Conservation (phyloP, 768 basidiomycete species). For the Kwoniella bestiolae region DNA sequence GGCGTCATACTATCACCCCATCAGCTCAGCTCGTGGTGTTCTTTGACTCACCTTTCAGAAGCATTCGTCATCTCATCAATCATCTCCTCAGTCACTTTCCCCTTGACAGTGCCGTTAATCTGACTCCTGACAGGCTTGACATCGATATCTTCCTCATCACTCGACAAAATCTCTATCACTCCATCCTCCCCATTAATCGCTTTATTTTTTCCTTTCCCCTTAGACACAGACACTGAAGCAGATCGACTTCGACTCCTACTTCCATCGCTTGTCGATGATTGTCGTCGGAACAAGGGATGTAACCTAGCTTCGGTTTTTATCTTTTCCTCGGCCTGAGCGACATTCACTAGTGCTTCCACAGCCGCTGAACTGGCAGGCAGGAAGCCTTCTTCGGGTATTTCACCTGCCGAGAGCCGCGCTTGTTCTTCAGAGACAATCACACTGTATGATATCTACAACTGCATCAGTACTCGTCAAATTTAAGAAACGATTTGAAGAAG, state of each 20-base stretch:
- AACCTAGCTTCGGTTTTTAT: conserved; percentile 26
- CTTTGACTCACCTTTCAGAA: conserved; percentile 12
- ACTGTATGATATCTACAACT: conserved; percentile 49
- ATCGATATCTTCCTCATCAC: conserved; percentile 43
- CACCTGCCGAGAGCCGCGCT: conserved; percentile 60
- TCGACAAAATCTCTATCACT: conserved; percentile 44
- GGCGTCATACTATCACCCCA: conserved; percentile 61
- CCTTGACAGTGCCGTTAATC: background rate
- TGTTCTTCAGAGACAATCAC: conserved; percentile 54
- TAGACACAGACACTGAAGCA: conserved; percentile 24
- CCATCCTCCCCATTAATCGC: conserved; percentile 22
- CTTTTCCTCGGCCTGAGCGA: conserved; percentile 22
- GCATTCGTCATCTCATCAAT: conserved; percentile 13
- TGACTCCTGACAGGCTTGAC: conserved; percentile 1
- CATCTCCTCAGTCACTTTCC: conserved; percentile 23
- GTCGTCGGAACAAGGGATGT: conserved; percentile 46
- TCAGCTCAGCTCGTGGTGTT: conserved; percentile 1
- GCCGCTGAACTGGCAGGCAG: conserved; percentile 43
- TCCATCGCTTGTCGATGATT: conserved; percentile 12
- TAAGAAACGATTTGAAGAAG: background rate
- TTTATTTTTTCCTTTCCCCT: conserved; percentile 19
- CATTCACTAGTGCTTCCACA: conserved; percentile 39
- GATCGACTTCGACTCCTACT: conserved; percentile 19
- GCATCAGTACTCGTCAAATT: conserved; percentile 14
- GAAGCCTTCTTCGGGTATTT: conserved; percentile 35